Evolutionary conservation across 805 yeast species (phyloP).

Genomic region (Isabelozyma gotoi): DNA sequence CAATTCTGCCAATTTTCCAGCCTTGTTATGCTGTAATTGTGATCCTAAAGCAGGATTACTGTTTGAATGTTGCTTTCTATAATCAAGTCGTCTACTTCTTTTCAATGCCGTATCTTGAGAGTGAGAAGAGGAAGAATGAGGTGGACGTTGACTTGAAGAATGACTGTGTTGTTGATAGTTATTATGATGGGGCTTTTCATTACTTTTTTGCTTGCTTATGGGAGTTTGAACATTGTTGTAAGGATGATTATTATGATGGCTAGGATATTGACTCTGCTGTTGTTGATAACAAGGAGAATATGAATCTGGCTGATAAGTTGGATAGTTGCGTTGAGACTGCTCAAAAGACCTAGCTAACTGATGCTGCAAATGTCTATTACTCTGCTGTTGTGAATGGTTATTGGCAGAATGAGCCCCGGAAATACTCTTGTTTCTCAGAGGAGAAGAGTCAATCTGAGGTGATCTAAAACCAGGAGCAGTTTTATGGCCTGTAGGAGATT

Average conservation of each 20-base stretch:
- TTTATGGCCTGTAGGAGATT: constrained; percentile 8
- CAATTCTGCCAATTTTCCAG: constrained; percentile 19
- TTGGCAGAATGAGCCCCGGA: neutral
- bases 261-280: neutral
- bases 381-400: too few species aligned
- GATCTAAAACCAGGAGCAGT: neutral
- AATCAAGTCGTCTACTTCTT: constrained; percentile 40
- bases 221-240: too few species aligned
- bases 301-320: neutral
- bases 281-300: neutral
- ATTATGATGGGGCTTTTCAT: constrained; percentile 1
- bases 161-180: constrained; percentile 3
- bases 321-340: neutral
- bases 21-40: constrained; percentile 20
- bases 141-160: neutral
- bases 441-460: neutral
- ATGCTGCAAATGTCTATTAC: neutral
- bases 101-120: constrained; percentile 27
- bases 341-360: neutral
- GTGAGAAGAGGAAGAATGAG: constrained; percentile 1
- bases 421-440: neutral
- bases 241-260: neutral
- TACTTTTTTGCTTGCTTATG: neutral
- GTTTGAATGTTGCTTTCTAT: constrained; percentile 26
- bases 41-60: constrained; percentile 17